Conservation (phyloP, 2,329 filamentous ascomycete genomes). For the Leptosphaerulina australis region DNA sequence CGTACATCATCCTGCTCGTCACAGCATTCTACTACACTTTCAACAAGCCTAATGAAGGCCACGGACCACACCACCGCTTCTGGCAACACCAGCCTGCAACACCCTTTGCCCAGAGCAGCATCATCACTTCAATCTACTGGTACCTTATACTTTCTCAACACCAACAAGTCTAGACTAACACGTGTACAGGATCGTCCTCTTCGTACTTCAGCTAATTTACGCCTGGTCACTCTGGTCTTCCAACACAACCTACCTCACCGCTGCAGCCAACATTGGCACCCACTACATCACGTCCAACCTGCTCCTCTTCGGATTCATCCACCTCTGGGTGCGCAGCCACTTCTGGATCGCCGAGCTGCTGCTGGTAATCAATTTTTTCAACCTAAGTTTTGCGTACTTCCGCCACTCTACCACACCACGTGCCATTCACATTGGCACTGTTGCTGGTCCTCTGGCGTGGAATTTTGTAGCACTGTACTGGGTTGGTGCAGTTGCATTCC, state of each 20-base stretch:
- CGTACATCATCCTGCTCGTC: conserved; percentile 76
- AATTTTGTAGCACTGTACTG: conserved; percentile 86
- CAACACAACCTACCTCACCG: conserved; percentile 66
- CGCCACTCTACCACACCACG: conserved; percentile 73
- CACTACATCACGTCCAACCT: conserved; percentile 90
- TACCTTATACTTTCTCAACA: conserved; percentile 45
- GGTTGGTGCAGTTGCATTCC: conserved; percentile 82
- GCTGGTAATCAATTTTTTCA: conserved; percentile 80
- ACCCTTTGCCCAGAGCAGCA: conserved; percentile 75
- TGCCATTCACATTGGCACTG: conserved; percentile 76
- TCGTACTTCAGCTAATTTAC: conserved; percentile 77
- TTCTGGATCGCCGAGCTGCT: conserved; percentile 79
- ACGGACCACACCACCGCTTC: conserved; percentile 63
- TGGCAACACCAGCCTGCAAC: conserved; percentile 77
- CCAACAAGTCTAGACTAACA: background rate
- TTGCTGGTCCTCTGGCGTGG: conserved; percentile 82
- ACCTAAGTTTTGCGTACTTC: conserved; percentile 80
- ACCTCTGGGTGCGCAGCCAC: conserved; percentile 78
- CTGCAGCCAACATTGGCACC: conserved; percentile 76
- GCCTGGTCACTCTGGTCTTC: conserved; percentile 75
- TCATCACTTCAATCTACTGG: conserved; percentile 76
- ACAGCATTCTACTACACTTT: conserved; percentile 76
- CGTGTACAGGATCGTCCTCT: conserved; percentile 67
- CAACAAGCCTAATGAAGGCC: conserved; percentile 67
- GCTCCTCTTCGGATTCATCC: conserved; percentile 78